Evolutionary conservation across 164 flowering plant genomes (phyloP), one percentile per base, ranked within the genome.

Genomic region (Liquidambar formosana): DNA sequence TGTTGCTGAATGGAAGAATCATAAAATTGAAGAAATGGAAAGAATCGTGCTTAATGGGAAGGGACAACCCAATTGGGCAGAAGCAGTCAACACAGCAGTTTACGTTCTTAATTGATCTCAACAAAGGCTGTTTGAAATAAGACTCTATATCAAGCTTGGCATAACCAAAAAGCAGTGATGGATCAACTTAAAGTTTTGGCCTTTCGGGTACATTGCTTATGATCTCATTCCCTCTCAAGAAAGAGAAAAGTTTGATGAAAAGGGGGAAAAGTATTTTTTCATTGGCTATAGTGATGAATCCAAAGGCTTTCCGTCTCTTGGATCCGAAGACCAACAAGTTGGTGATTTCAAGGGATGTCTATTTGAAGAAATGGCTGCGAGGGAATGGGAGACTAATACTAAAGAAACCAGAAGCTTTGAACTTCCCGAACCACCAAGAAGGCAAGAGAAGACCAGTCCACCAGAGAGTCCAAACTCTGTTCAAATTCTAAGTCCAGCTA

Each of bases 131-230:
- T n/a, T n/a, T n/a, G n/a, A n/a, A n/a, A n/a, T n/a, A n/a, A n/a
- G n/a, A 62, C 70, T 4, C 70, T 74, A 10, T 46, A 10, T 43
- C 71, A 70, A 61, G 63, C 53, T 11, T 65, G 70, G 77, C 5
- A 44, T 16, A 60, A 47, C 1, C 6, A 5, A 2, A 68, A 63
- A 45, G 69, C 65, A 1, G 12, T 9, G 3, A 65, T 74, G 5
- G 38, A 15, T 4, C 70, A 70, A 15, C 33, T 75, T 1, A 43
- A 49, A 51, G 33, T 72, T 0, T n/a, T n/a, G n/a, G n/a, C n/a
- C n/a, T n/a, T 72, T 72, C 54, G 71, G 72, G 0, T 67, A 72
- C 43, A 13, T 76, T 9, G 56, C 69, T 14, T 54, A 73, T 49
- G 58, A 49, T 16, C 57, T 60, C 63, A 33, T 74, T 44, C 16